Conservation (phyloP, 257 asterid genomes). For the Solanum infundibuliforme region DNA sequence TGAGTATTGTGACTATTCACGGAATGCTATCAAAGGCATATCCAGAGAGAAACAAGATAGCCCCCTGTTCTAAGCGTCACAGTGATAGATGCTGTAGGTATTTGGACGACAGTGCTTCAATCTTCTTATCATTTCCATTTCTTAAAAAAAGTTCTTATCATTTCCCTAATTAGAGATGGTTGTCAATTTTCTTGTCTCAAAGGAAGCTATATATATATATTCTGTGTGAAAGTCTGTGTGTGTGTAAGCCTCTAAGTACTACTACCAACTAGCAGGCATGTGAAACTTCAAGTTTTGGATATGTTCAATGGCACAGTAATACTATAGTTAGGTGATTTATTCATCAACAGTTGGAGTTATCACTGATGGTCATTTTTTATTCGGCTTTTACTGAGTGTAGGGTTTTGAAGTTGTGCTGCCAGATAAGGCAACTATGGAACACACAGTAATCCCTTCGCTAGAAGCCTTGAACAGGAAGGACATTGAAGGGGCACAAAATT, state of each 20-base stretch:
- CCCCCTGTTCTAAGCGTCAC: neutral
- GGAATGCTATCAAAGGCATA: neutral
- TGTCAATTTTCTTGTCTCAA: neutral
- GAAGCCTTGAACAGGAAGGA: constrained; percentile 56
- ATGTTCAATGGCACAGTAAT: neutral
- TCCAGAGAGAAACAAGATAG: neutral
- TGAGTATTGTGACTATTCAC: neutral
- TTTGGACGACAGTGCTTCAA: neutral
- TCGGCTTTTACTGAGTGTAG: constrained; percentile 21
- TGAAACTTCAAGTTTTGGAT: neutral
- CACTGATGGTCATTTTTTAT: neutral
- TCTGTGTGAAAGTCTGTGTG: neutral
- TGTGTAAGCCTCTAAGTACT: neutral
- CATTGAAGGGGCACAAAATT: constrained; percentile 62
- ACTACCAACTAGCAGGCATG: neutral
- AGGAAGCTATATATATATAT: neutral
- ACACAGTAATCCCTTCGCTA: constrained; percentile 44
- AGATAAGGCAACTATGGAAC: constrained; percentile 63
- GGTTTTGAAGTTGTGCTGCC: constrained; percentile 66
- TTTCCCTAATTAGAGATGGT: neutral
- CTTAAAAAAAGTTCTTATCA: neutral
- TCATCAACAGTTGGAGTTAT: neutral
- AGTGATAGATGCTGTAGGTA: neutral
- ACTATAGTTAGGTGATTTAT: neutral
- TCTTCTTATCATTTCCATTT: neutral